Percentiles rank a stretch among this genome's conserved stretches.
phyloP scores from a whole-genome alignment of 2,329 filamentous ascomycete genomes.

The Penicillium sp. region DNA sequence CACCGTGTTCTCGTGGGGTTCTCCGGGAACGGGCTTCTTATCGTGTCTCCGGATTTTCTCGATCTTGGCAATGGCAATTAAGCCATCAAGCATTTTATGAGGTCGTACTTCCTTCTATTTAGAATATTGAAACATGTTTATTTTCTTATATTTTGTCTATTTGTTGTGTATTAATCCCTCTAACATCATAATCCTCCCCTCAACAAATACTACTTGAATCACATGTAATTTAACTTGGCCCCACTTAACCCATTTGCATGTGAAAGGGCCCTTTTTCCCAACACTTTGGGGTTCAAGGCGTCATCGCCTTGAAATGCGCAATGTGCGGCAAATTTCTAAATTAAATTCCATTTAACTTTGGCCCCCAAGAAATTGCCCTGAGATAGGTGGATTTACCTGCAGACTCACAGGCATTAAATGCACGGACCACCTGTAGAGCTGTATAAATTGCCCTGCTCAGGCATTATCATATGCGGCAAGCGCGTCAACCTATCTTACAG shows the following conservation, averaged over 20 bases:
- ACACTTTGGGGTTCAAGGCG: background rate
- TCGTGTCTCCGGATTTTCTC: background rate
- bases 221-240: background rate
- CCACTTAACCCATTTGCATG: slow-evolving; percentile 4
- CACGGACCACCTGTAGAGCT: background rate
- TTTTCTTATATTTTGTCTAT: background rate
- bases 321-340: background rate
- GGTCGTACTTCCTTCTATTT: background rate
- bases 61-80: background rate
- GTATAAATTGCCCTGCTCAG: background rate
- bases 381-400: background rate
- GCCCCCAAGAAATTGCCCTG: background rate
- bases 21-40: slow-evolving; percentile 3
- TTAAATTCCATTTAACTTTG: background rate
- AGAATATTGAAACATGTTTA: background rate
- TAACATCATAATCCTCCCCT: background rate
- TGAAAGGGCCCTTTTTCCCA: slow-evolving; percentile 6
- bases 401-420: background rate
- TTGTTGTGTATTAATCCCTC: background rate
- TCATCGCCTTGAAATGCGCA: background rate
- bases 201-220: background rate
- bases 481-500: background rate
- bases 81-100: background rate
- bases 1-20: slow-evolving; percentile 1
- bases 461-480: background rate